Evolutionary conservation across 2,329 filamentous ascomycete species (phyloP).

Genomic region (Talaromyces sp.): DNA sequence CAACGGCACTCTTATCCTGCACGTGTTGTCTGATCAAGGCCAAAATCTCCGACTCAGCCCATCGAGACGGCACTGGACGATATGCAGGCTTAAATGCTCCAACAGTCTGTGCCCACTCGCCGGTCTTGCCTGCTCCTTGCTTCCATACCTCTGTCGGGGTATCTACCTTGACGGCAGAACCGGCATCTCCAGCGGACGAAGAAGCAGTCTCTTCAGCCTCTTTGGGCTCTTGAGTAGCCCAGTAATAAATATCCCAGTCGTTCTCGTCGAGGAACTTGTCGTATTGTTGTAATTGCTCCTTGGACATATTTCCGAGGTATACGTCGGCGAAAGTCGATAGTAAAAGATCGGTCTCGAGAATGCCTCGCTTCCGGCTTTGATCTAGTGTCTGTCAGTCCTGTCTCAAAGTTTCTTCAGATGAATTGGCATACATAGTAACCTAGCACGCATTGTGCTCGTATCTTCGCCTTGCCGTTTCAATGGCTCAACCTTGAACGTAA

Average conservation of each 20-base stretch:
- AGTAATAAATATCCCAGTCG: constrained; percentile 99
- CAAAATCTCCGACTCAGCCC: constrained; percentile 80
- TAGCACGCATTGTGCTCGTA: constrained; percentile 78
- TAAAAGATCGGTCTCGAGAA: constrained; percentile 90
- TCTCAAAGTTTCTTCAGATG: background rate
- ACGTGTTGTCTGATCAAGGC: constrained; percentile 77
- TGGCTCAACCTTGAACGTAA: constrained; percentile 86
- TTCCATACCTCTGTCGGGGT: constrained; percentile 49
- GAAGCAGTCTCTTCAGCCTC: constrained; percentile 50
- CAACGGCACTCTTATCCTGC: constrained; percentile 60
- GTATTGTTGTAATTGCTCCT: constrained; percentile 74
- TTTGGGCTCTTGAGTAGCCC: constrained; percentile 81
- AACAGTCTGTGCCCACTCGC: constrained; percentile 96
- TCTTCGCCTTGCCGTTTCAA: constrained; percentile 81
- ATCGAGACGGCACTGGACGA: constrained; percentile 80
- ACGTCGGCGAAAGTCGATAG: constrained; percentile 90
- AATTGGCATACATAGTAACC: constrained; percentile 63
- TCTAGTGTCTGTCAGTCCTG: constrained; percentile 54
- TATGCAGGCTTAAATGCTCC: constrained; percentile 94
- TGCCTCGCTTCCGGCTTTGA: constrained; percentile 94
- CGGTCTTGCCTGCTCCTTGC: constrained; percentile 55
- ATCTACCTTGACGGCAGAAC: constrained; percentile 33
- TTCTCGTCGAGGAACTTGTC: constrained; percentile 96
- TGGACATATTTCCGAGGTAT: constrained; percentile 72
- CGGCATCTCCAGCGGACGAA: constrained; percentile 26